phyloP scores from a whole-genome alignment of 208 protist genomes.

The Phytomonas serpens region DNA sequence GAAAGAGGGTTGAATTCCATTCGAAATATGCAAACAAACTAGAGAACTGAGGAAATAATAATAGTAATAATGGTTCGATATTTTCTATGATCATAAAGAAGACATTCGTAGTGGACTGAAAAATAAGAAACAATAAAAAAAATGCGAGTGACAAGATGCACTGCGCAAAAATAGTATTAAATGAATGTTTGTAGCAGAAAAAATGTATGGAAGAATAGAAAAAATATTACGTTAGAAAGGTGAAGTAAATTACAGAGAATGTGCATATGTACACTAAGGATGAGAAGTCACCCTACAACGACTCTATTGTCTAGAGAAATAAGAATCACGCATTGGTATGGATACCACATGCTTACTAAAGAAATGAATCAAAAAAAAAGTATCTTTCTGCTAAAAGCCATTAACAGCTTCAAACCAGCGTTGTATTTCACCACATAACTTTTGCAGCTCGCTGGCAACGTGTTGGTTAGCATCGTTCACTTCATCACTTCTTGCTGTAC shows the following conservation, averaged over 20 bases:
- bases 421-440: neutral
- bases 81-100: neutral
- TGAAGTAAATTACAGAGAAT: neutral
- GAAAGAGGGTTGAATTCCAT: neutral
- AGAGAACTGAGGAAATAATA: neutral
- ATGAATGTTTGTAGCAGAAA: slow-evolving; percentile 1
- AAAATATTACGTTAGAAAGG: neutral
- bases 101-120: neutral
- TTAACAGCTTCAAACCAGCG: neutral
- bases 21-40: neutral
- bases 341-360: neutral
- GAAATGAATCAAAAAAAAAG: neutral
- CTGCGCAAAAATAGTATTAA: slow-evolving; percentile 1
- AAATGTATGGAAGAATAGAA: neutral
- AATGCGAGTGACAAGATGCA: neutral
- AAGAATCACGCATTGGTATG: neutral
- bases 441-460: neutral
- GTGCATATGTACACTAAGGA: slow-evolving; percentile 1
- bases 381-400: neutral
- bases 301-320: neutral
- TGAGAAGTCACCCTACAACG: neutral
- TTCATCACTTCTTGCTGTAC: neutral
- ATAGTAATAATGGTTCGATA: neutral
- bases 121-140: slow-evolving; percentile 10
- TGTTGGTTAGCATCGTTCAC: neutral